Percentiles rank a stretch among this genome's conserved stretches.
Evolutionary conservation across 106 monocot species (phyloP).

Genomic region (Apostasia shenzhenica): DNA sequence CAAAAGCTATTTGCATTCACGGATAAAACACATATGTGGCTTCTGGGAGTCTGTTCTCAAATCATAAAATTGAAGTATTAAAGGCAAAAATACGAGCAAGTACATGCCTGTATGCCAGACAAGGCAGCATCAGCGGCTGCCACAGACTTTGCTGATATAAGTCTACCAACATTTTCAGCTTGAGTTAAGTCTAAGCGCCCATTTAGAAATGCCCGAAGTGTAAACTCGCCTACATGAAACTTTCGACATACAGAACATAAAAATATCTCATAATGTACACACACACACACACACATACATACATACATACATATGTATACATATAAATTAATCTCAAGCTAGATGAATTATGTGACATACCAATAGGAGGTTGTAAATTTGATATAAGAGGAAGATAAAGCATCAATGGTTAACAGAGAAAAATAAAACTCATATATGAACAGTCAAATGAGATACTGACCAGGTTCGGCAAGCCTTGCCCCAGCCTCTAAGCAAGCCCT

Average conservation of each 20-base stretch:
- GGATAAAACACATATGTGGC: too few relatives aligned
- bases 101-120: conserved; percentile 85
- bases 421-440: background rate
- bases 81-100: background rate
- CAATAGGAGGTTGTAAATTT: too few relatives aligned
- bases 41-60: background rate
- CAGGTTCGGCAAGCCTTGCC: conserved; percentile 93
- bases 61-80: background rate
- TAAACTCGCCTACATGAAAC: conserved; percentile 68
- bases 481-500: conserved; percentile 97
- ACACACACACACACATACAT: too few relatives aligned
- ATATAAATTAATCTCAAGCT: too few relatives aligned
- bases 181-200: conserved; percentile 91
- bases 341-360: too few relatives aligned
- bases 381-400: background rate
- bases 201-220: conserved; percentile 92
- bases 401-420: background rate
- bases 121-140: conserved; percentile 92
- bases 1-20: background rate
- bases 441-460: conserved; percentile 23
- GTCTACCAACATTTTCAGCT: conserved; percentile 73
- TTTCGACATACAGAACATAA: too few relatives aligned
- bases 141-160: conserved; percentile 78
- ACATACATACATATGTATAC: too few relatives aligned
- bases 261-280: too few relatives aligned